Evolutionary conservation across 1,284 basidiomycete genomes (phyloP), one percentile per base, ranked within the genome.

Genomic region (Sporisorium scitamineum): DNA sequence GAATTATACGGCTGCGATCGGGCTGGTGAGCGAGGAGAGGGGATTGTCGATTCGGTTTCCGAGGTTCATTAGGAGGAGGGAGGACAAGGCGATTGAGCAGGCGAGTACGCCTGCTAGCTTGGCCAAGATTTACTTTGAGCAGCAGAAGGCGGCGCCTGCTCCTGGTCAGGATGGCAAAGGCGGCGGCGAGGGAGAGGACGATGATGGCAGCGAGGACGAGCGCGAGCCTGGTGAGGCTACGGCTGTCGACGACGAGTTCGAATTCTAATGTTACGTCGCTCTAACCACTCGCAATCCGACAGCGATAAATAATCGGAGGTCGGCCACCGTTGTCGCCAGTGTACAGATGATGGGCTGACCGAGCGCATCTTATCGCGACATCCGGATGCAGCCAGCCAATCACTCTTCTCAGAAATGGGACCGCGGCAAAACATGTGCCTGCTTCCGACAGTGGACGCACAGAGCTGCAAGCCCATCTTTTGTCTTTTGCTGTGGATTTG

Each of bases 1-100:
- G 0, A 91, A 95, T 14, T 97, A 95, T 29, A 88, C 92, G 2
- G 94, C 94, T 10, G 94, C 93, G 0, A 87, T 89, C 51, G 91
- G 91, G 4, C 88, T 92, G 79, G 60, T 58, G 13, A 90, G 91
- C 20, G 87, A 88, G 5, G 88, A 88, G 70, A 88, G 92, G 45
- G 95, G 95, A 8, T 69, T 86, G 10, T 83, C 80, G 20, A 61
- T 87, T 18, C 80, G 86, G 8, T 87, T 87, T 66, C 86, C 86
- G 20, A 67, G 86, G 3, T 87, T 87, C 72, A 80, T 87, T 53
- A 80, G 74, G 57, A 37, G 64, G 42, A 60, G 83, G 27, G 77
- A 54, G 69, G 82, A 84, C 54, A 82, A 82, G 64, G 34, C 64
- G 29, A 58, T 70, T 13, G 78, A 82, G 41, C 66, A 77, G 24